These are phyloP conservation scores for Suhomyces anneliseae DNA, from an alignment of 1,139 yeast genomes.

Conservation along the genomic window DNA sequence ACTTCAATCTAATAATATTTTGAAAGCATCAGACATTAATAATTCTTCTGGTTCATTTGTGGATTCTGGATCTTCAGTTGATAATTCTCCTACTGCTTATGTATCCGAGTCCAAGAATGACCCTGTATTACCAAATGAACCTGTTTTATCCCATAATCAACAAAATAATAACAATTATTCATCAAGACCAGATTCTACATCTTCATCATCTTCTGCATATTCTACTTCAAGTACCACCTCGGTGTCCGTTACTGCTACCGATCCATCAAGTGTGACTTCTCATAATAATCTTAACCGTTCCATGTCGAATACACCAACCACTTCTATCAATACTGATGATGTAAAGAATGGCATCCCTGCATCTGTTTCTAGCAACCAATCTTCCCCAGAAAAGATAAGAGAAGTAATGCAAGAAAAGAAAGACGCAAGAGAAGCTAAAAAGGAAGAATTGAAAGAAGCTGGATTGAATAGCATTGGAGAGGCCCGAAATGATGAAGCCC, in stretches of 20 bases:
- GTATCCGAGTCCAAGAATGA: conserved; percentile 1
- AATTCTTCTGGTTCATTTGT: conserved; percentile 16
- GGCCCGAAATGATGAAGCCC: neutral
- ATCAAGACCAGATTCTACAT: conserved; percentile 1
- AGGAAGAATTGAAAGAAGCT: neutral
- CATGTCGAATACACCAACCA: conserved; percentile 38
- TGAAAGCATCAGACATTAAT: conserved; percentile 22
- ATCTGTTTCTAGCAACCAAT: neutral
- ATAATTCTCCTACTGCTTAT: neutral
- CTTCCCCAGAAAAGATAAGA: conserved; percentile 2
- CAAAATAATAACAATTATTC: neutral
- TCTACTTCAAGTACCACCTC: conserved; percentile 9
- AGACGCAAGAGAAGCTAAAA: neutral
- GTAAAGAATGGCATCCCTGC: neutral
- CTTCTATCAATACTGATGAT: conserved; percentile 30
- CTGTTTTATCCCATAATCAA: neutral
- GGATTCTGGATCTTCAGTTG: conserved; percentile 7
- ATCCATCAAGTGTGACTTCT: conserved; percentile 21
- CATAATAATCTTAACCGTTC: conserved; percentile 30
- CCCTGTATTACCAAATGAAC: neutral
- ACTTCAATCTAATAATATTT: conserved; percentile 10
- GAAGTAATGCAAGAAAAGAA: neutral
- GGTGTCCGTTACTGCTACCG: conserved; percentile 12
- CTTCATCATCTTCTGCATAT: conserved; percentile 9
- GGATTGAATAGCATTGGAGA: neutral